A percentile compares a stretch with the other conserved stretches of the same genome.
Conservation (phyloP, 2,329 filamentous ascomycete genomes). For the Botrytis paeoniae region DNA sequence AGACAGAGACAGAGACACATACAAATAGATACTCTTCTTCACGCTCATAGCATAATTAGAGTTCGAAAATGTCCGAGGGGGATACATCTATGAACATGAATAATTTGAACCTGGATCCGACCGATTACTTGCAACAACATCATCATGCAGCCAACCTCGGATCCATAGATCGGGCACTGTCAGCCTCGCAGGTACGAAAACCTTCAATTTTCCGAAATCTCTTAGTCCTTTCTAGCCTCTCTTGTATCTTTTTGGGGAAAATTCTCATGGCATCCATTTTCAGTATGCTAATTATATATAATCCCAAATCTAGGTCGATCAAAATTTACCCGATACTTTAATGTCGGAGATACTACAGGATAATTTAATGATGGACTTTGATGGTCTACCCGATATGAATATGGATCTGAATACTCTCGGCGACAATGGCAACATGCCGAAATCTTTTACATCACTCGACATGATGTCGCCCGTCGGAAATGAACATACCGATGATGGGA, state of each 20-base stretch:
- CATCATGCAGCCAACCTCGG: conserved; percentile 29
- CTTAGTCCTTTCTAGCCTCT: background rate
- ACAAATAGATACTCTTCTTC: background rate
- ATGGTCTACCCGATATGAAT: conserved; percentile 43
- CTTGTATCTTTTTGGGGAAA: background rate
- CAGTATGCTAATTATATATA: conserved; percentile 10
- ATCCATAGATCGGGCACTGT: conserved; percentile 24
- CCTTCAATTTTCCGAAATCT: conserved; percentile 5
- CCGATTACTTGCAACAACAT: conserved; percentile 24
- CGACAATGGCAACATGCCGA: conserved; percentile 23
- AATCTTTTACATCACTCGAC: conserved; percentile 34
- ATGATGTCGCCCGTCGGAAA: conserved; percentile 25
- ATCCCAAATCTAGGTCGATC: conserved; percentile 20
- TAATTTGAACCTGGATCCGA: conserved; percentile 29
- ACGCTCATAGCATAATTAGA: background rate
- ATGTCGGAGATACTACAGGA: conserved; percentile 46
- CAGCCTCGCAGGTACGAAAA: conserved; percentile 33
- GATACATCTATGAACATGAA: conserved; percentile 27
- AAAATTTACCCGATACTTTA: conserved; percentile 31
- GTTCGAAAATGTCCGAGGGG: conserved; percentile 28
- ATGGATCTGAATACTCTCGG: conserved; percentile 41
- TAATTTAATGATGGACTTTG: conserved; percentile 41
- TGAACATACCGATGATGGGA: conserved; percentile 24
- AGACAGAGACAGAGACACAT: background rate
- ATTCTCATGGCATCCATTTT: background rate